Percentiles rank a stretch among this genome's conserved stretches.
Evolutionary conservation across 495 filamentous ascomycete species (phyloP).

Genomic region (Tuber magnatum): DNA sequence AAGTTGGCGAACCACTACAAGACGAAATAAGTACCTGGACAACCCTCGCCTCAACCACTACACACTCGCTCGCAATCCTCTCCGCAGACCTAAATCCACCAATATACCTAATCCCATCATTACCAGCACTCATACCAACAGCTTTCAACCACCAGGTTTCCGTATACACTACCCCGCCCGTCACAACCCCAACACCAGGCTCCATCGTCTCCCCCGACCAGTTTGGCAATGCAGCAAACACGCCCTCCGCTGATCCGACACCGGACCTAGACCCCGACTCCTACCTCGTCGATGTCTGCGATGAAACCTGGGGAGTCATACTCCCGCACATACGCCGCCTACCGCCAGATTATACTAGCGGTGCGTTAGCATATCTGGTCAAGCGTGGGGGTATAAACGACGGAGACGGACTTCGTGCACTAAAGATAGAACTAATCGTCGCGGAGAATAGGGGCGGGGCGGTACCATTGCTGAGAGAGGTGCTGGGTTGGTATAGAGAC

Average conservation of each 20-base stretch:
- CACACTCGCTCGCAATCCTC: constrained; percentile 58
- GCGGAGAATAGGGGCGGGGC: constrained; percentile 28
- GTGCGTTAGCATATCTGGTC: constrained; percentile 48
- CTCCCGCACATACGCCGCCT: constrained; percentile 58
- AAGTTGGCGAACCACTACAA: constrained; percentile 61
- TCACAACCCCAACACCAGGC: constrained; percentile 44
- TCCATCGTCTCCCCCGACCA: constrained; percentile 53
- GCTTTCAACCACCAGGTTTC: constrained; percentile 52
- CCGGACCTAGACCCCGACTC: constrained; percentile 62
- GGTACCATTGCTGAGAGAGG: constrained; percentile 23
- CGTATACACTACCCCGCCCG: constrained; percentile 36
- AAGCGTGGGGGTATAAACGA: constrained; percentile 39
- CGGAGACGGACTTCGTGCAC: constrained; percentile 43
- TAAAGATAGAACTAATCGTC: constrained; percentile 19
- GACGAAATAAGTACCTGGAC: constrained; percentile 65
- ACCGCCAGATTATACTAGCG: constrained; percentile 60
- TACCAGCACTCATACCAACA: constrained; percentile 38
- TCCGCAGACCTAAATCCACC: constrained; percentile 48
- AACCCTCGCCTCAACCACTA: constrained; percentile 49
- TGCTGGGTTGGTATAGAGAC: constrained; percentile 23
- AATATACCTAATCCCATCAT: constrained; percentile 35
- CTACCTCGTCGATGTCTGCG: constrained; percentile 65
- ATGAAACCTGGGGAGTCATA: constrained; percentile 75
- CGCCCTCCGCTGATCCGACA: constrained; percentile 49
- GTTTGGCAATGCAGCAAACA: constrained; percentile 47